Evolutionary conservation across 2,329 filamentous ascomycete species (phyloP), one percentile per base, ranked within the genome.

Genomic region (Phialocephala subalpina): DNA sequence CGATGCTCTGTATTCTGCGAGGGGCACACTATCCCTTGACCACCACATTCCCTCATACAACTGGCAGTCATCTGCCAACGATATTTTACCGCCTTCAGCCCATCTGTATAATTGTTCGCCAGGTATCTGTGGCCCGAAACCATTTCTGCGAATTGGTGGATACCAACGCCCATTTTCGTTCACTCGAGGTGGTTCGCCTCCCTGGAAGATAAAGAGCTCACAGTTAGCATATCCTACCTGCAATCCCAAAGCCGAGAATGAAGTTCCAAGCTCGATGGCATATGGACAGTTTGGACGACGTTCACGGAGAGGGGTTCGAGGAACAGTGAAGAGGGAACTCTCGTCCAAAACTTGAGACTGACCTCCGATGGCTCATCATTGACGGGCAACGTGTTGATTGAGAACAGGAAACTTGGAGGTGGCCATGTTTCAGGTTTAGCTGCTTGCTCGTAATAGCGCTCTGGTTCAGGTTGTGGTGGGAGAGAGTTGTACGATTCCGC

Each of bases 371-470:
- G 59, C n/a, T 73, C 66, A 2, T 75, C 79, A 40, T 77, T 72
- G 8, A 78, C 72, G 3, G 80, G 75, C 5, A 83, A 75, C 11
- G 82, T 80, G 40, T 81, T 77, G 49, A 79, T 78, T 68, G 80
- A 77, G 5, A 76, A 76, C 25, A 77, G 73, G 40, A 83, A 76
- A 45, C 77, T 78, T 12, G 67, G 52, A 36, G 62, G 49, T n/a
- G 55, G 47, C 58, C 40, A 42, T 35, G 59, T 36, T 8, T 49
- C 22, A n/a, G n/a, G n/a, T 45, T 60, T 16, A 40, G n/a, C 38
- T 55, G 58, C 42, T 40, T 35, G 14, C 38, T 52, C 47, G 29
- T 59, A 20, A 45, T 49, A 27, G 6, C n/a, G n/a, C 22, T 22
- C 45, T 25, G 45, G 45, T 58, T 47, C n/a, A 53, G 49, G 40